These are phyloP conservation scores for Gaeumannomyces tritici DNA, from an alignment of 2,329 filamentous ascomycete genomes.

Conservation along the genomic window DNA sequence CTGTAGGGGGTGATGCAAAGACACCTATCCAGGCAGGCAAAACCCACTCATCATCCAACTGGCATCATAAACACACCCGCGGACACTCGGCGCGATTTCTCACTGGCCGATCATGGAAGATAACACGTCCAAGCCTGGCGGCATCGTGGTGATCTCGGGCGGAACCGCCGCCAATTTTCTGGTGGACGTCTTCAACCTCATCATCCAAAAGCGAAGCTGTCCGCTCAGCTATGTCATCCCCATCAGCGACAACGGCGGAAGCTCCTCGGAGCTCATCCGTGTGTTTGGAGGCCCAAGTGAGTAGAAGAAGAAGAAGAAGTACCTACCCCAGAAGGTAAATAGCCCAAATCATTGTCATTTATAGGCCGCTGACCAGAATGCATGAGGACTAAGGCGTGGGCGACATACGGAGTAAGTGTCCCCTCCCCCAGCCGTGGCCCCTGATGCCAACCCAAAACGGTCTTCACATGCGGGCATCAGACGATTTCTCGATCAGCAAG, in stretches of 20 bases:
- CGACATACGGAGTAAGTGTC: conserved; percentile 64
- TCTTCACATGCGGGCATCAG: background rate
- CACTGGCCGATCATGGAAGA: background rate
- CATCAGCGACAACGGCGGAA: conserved; percentile 92
- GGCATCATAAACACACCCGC: background rate
- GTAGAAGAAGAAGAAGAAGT: no score
- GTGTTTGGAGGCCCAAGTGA: conserved; percentile 88
- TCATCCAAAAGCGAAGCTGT: conserved; percentile 55
- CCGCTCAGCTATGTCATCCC: conserved; percentile 80
- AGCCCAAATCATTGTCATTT: background rate
- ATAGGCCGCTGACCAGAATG: background rate
- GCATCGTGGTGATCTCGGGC: conserved; percentile 81
- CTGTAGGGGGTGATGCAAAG: background rate
- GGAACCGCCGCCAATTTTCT: conserved; percentile 91
- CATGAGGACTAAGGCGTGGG: conserved; percentile 34
- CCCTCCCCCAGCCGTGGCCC: background rate
- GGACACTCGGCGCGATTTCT: background rate
- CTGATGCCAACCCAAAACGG: background rate
- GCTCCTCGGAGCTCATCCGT: conserved; percentile 84
- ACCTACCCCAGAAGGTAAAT: background rate
- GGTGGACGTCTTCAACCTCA: conserved; percentile 75
- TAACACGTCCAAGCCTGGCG: conserved; percentile 15
- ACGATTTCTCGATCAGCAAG: conserved; percentile 1
- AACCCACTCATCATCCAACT: no score
- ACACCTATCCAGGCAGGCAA: background rate